Evolutionary conservation across 1,284 basidiomycete genomes (phyloP).

Genomic region (Leccinum holopus): DNA sequence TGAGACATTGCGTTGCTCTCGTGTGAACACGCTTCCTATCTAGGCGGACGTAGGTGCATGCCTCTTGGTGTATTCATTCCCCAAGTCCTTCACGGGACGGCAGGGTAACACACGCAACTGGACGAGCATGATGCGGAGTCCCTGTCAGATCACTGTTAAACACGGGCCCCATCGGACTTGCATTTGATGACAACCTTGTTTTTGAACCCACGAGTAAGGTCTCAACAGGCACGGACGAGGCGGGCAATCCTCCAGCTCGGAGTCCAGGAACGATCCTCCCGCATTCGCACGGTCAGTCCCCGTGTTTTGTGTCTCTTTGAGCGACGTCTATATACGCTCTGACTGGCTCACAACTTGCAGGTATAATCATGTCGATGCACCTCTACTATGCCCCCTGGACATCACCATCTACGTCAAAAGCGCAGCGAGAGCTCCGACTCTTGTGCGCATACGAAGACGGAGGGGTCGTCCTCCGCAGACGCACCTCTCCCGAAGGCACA

Average conservation of each 20-base stretch:
- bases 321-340: neutral
- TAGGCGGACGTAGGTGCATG: constrained; percentile 64
- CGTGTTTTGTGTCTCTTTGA: neutral
- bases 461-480: constrained; percentile 62
- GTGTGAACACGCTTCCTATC: neutral
- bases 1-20: neutral
- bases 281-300: constrained; percentile 16
- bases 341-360: constrained; percentile 37
- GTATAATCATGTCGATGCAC: constrained; percentile 85
- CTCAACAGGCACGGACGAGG: neutral
- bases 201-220: neutral
- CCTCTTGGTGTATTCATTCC: neutral
- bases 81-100: neutral
- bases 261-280: neutral
- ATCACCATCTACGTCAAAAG: constrained; percentile 20
- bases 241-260: neutral
- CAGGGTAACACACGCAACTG: neutral
- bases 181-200: neutral
- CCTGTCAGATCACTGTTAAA: neutral
- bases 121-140: neutral
- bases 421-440: constrained; percentile 48
- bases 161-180: neutral
- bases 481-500: constrained; percentile 36
- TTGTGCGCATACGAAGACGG: constrained; percentile 83
- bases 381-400: constrained; percentile 45